Evolutionary conservation across 495 filamentous ascomycete genomes (phyloP).

Genomic region (Trichoderma gamsii): DNA sequence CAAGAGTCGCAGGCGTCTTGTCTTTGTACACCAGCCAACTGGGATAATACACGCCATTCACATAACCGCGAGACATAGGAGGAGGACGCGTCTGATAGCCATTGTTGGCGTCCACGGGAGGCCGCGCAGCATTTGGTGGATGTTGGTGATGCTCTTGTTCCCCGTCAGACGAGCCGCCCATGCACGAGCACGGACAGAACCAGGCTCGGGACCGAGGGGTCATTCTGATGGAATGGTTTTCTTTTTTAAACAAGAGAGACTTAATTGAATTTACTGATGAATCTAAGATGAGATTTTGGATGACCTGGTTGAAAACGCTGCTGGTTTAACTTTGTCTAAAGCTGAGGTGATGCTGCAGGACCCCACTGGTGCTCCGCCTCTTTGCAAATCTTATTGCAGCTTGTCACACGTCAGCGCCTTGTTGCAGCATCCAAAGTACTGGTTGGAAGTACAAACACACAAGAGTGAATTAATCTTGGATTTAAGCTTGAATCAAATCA

Average conservation of each 20-base stretch:
- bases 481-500: not conserved
- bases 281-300: not conserved
- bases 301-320: not conserved
- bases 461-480: too few relatives aligned
- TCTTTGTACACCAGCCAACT: constrained; percentile 70
- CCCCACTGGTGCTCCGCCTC: constrained; percentile 10
- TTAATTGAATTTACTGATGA: too few relatives aligned
- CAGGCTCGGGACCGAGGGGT: not conserved
- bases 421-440: not conserved
- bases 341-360: constrained; percentile 3
- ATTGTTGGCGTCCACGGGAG: not conserved
- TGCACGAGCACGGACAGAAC: constrained; percentile 10
- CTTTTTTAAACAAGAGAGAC: not conserved
- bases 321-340: not conserved
- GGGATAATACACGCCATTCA: constrained; percentile 64
- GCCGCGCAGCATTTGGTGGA: not conserved
- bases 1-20: constrained; percentile 62
- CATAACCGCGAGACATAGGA: not conserved
- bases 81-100: not conserved
- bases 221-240: not conserved
- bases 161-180: not conserved
- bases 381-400: not conserved
- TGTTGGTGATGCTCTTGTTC: not conserved
- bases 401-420: not conserved
- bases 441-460: too few relatives aligned